Evolutionary conservation across 148 eudicot species (phyloP).

Genomic region (Camellia sinensis): DNA sequence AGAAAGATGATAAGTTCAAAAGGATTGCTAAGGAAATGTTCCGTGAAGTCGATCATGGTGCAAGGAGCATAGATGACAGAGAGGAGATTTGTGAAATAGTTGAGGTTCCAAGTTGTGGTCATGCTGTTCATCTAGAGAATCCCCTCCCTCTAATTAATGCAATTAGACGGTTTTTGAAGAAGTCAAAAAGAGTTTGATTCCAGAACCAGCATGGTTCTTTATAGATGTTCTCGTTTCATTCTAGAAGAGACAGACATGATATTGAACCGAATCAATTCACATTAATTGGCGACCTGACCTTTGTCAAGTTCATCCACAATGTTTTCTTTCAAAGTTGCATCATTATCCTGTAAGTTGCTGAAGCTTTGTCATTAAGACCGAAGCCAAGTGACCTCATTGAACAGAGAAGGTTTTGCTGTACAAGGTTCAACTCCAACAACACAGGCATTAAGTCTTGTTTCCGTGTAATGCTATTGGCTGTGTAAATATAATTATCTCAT

Average conservation of each 20-base stretch:
- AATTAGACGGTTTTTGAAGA: slow-evolving; percentile 50
- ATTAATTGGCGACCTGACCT: background rate
- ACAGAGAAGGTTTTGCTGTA: background rate
- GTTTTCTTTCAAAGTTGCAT: background rate
- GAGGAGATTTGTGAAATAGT: slow-evolving; percentile 26
- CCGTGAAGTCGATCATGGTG: slow-evolving; percentile 27
- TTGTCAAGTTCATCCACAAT: background rate
- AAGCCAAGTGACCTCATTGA: slow-evolving; percentile 1
- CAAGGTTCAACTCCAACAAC: background rate
- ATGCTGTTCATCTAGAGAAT: slow-evolving; percentile 90
- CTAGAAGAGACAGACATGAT: background rate
- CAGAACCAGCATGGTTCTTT: background rate
- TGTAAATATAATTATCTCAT: background rate
- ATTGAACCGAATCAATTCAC: background rate
- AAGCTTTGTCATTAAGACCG: background rate
- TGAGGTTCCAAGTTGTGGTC: slow-evolving; percentile 70
- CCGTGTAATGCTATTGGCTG: no score
- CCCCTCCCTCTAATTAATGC: slow-evolving; percentile 63
- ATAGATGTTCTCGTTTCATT: background rate
- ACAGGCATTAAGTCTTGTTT: background rate
- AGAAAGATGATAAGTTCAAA: slow-evolving; percentile 70
- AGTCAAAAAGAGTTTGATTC: slow-evolving; percentile 4
- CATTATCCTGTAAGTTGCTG: background rate
- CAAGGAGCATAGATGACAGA: slow-evolving; percentile 13
- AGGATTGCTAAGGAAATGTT: slow-evolving; percentile 51